These are phyloP conservation scores for Leccinum incarnatum DNA, from an alignment of 768 basidiomycete genomes.

Conservation along the genomic window DNA sequence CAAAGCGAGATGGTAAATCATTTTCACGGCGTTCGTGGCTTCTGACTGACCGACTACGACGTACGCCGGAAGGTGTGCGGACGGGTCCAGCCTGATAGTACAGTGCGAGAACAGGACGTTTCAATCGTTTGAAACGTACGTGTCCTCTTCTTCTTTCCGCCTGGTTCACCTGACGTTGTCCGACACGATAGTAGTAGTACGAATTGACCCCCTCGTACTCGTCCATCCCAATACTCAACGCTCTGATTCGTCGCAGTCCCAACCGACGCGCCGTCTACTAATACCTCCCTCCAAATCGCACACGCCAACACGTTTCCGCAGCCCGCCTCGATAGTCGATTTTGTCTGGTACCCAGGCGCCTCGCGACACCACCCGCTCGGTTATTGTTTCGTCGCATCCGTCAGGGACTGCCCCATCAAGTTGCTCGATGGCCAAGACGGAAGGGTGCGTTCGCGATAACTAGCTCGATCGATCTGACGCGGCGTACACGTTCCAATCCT, in stretches of 20 bases:
- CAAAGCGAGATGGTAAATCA: constrained; percentile 50
- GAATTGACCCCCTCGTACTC: not conserved
- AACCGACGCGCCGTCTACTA: not conserved
- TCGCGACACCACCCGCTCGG: constrained; percentile 52
- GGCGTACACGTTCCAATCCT: not conserved
- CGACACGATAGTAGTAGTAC: not conserved
- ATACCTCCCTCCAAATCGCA: not conserved
- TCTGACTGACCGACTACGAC: not conserved
- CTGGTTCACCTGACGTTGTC: not conserved
- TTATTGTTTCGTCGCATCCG: constrained; percentile 82
- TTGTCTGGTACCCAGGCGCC: constrained; percentile 83
- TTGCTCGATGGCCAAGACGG: constrained; percentile 79
- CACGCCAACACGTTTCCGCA: constrained; percentile 42
- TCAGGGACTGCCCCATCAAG: constrained; percentile 83
- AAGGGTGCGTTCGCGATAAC: constrained; percentile 46
- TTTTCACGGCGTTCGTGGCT: not conserved
- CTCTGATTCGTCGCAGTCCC: not conserved
- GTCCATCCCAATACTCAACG: not conserved
- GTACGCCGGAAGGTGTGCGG: constrained; percentile 59
- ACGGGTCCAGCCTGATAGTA: constrained; percentile 65
- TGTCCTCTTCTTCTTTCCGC: not conserved
- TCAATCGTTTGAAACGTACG: constrained; percentile 51
- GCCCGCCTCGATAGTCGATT: constrained; percentile 73
- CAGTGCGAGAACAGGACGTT: constrained; percentile 72
- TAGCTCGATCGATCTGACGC: not conserved